Percentiles rank a stretch among this genome's conserved stretches.
Conservation (phyloP, 2,329 filamentous ascomycete genomes). For the Lasiodiplodia hormozganensis region DNA sequence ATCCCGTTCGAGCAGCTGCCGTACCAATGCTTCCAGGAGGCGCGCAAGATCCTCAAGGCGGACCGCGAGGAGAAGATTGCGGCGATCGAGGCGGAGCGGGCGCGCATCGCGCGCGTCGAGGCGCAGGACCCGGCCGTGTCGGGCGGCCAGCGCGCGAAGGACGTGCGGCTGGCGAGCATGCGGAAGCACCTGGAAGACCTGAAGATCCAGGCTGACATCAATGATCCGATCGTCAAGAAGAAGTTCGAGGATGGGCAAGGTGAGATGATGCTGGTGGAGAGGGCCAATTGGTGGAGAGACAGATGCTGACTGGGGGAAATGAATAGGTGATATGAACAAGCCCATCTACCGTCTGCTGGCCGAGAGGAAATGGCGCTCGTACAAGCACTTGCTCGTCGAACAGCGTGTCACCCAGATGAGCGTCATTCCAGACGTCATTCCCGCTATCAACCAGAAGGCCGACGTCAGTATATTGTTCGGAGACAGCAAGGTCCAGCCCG, state of each 20-base stretch:
- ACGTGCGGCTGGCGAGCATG: conserved; percentile 73
- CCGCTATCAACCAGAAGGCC: conserved; percentile 76
- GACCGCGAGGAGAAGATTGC: conserved; percentile 83
- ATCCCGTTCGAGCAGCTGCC: conserved; percentile 92
- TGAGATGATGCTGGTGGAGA: conserved; percentile 53
- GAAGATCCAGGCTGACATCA: conserved; percentile 92
- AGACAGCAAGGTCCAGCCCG: conserved; percentile 72
- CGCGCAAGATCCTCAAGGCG: conserved; percentile 77
- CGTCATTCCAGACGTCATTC: conserved; percentile 86
- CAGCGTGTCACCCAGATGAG: conserved; percentile 89
- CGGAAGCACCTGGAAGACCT: conserved; percentile 74
- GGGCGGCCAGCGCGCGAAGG: conserved; percentile 70
- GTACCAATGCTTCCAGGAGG: conserved; percentile 98
- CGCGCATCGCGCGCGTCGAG: conserved; percentile 72
- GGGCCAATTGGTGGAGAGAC: not conserved
- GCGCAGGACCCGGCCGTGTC: conserved; percentile 63
- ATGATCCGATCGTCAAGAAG: conserved; percentile 92
- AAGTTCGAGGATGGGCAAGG: conserved; percentile 90
- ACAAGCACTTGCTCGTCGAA: conserved; percentile 77
- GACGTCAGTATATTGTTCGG: conserved; percentile 86
- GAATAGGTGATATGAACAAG: conserved; percentile 87
- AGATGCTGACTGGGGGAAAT: not conserved
- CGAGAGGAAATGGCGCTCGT: conserved; percentile 84
- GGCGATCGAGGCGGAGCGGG: conserved; percentile 71
- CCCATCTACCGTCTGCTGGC: conserved; percentile 94